These are phyloP conservation scores for Mycena chlorophos DNA, from an alignment of 768 basidiomycete species.

Conservation along the genomic window DNA sequence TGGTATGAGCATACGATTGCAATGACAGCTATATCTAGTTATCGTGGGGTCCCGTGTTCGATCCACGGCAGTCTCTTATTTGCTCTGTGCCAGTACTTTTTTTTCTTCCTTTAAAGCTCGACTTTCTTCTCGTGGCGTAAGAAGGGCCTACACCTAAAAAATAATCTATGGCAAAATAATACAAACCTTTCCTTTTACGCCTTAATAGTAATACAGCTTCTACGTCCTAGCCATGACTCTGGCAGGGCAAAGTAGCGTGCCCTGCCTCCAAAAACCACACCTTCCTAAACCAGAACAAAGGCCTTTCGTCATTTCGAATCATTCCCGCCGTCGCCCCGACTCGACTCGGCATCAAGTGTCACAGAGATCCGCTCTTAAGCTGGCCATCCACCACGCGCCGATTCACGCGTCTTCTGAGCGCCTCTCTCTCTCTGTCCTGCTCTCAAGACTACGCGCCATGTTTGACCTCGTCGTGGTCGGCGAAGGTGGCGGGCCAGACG, in stretches of 20 bases:
- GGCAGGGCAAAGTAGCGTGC: too few relatives aligned
- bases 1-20: constrained; percentile 19
- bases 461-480: constrained; percentile 81
- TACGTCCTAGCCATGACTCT: too few relatives aligned
- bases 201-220: too few relatives aligned
- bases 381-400: not conserved
- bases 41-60: constrained; percentile 18
- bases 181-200: too few relatives aligned
- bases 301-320: not conserved
- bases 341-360: not conserved
- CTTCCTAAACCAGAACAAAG: not conserved
- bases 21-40: not conserved
- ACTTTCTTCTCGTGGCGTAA: not conserved
- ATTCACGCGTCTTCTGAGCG: not conserved
- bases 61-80: constrained; percentile 11
- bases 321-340: not conserved
- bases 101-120: not conserved
- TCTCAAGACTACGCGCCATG: constrained; percentile 38
- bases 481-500: constrained; percentile 86
- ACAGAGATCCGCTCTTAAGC: not conserved
- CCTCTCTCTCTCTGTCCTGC: not conserved
- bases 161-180: too few relatives aligned
- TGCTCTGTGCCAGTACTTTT: not conserved
- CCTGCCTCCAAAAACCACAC: not conserved
- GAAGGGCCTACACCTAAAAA: too few relatives aligned